Evolutionary conservation across 768 basidiomycete genomes (phyloP).

Genomic region (Cystobasidium tubakii): DNA sequence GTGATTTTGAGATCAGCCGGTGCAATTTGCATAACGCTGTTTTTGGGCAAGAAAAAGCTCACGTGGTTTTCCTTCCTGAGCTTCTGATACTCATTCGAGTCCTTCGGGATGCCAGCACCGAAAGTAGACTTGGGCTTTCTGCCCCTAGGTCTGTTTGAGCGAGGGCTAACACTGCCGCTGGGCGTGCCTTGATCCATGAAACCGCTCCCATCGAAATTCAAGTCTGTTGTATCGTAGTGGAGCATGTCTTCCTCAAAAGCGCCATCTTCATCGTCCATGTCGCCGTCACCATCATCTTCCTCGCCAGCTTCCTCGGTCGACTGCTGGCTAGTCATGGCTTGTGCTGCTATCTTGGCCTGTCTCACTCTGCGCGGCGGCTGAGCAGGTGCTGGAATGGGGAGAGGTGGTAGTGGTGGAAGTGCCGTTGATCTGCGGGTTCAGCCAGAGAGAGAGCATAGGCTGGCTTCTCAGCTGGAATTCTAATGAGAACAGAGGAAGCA

Average conservation of each 20-base stretch:
- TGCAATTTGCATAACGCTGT: no score
- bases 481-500: not conserved
- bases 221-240: not conserved
- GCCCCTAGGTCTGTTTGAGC: conserved; percentile 10
- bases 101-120: conserved; percentile 17
- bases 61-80: conserved; percentile 36
- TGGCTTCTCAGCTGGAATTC: not conserved
- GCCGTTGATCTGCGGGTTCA: conserved; percentile 2
- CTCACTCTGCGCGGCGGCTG: not conserved
- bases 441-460: not conserved
- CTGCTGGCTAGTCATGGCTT: conserved; percentile 4
- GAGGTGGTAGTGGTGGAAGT: conserved; percentile 25
- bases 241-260: conserved; percentile 11
- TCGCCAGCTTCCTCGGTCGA: not conserved
- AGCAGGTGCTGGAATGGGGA: not conserved
- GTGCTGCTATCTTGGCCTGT: conserved; percentile 2
- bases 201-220: not conserved
- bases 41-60: no score
- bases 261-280: conserved; percentile 17
- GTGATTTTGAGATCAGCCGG: no score
- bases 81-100: conserved; percentile 35
- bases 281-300: conserved; percentile 27
- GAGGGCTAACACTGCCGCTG: conserved; percentile 20
- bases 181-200: not conserved
- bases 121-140: conserved; percentile 22